Evolutionary conservation across 164 flowering plant genomes (phyloP), one percentile per base, ranked within the genome.

Genomic region (Houttuynia cordata): DNA sequence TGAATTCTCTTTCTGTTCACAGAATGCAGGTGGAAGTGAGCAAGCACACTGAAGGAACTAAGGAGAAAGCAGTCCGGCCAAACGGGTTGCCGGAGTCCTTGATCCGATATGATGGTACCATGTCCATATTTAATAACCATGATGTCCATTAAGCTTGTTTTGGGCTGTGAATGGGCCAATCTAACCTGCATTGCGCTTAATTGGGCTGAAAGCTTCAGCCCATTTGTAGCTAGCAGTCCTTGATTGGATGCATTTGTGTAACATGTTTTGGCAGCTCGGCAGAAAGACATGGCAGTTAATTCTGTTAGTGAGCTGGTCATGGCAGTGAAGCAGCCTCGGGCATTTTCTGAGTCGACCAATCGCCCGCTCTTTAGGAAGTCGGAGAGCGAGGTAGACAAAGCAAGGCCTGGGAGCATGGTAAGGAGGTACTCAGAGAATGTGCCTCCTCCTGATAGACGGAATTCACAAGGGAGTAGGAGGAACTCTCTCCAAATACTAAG

Each of bases 11-110:
- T 59, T 58, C 10, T 39, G 59, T 40, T 51, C 62, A 67, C 85
- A 93, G 99, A 65, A 93, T 93, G 99, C 97, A 76, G 78, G 96
- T 93, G 71, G 99, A 90, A 76, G 99, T 93, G 53, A 93, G 99
- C 82, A 93, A 88, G 81, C 95, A 90, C 53, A 93, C 99, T 0
- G 99, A 93, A 67, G 99, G 99, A 54, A 42, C 70, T 42, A 93
- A 86, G 74, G 97, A 90, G 15, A 93, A 82, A 78, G 72, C 56
- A 79, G 40, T 82, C 55, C 85, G 99, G 0, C 97, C 99, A 18
- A 93, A 93, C 77, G 99, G 99, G 18, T 70, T 90, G 55, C 97
- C 99, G 0, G 96, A 93, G 65, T 93, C 99, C 0, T 70, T 93
- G 69, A 93, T 93, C 62, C 82, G 90, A 64, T 93, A 93, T 53